A percentile compares a stretch with the other conserved stretches of the same genome.
Evolutionary conservation across 225 moss, liverwort and hornwort genomes (phyloP).

Genomic region (Takakia lepidozioides): DNA sequence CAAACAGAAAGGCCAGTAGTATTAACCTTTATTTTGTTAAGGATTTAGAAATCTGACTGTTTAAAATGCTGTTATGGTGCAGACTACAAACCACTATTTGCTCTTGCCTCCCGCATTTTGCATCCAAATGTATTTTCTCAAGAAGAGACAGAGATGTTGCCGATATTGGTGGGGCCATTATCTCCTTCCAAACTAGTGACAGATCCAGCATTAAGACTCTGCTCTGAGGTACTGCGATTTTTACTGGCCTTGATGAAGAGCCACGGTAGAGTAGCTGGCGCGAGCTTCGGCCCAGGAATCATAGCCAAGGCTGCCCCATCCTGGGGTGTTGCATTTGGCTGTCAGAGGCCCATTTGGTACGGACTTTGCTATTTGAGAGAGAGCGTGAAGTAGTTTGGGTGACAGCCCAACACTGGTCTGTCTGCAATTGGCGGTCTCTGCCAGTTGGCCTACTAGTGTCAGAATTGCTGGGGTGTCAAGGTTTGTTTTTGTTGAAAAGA

Average conservation of each 20-base stretch:
- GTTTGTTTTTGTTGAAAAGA: no score
- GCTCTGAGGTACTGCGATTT: slow-evolving; percentile 60
- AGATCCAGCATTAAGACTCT: slow-evolving; percentile 33
- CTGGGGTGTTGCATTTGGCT: slow-evolving; percentile 69
- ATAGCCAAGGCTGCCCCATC: slow-evolving; percentile 66
- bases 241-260: slow-evolving; percentile 73
- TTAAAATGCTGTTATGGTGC: slow-evolving; percentile 23
- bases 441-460: no score
- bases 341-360: slow-evolving; percentile 62
- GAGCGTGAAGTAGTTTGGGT: no score
- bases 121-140: slow-evolving; percentile 34
- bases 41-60: no score
- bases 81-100: slow-evolving; percentile 85
- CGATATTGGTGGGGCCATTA: slow-evolving; percentile 12
- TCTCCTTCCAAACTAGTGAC: slow-evolving; percentile 15
- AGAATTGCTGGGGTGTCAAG: no score
- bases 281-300: slow-evolving; percentile 70
- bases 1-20: no score
- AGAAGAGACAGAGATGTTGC: slow-evolving; percentile 10
- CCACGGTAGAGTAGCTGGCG: slow-evolving; percentile 79
- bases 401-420: no score
- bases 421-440: no score
- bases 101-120: slow-evolving; percentile 51
- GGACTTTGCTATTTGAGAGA: no score
- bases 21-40: no score